phyloP scores from a whole-genome alignment of 1,139 yeast species.

The Sugiyamaella grinbergsii region DNA sequence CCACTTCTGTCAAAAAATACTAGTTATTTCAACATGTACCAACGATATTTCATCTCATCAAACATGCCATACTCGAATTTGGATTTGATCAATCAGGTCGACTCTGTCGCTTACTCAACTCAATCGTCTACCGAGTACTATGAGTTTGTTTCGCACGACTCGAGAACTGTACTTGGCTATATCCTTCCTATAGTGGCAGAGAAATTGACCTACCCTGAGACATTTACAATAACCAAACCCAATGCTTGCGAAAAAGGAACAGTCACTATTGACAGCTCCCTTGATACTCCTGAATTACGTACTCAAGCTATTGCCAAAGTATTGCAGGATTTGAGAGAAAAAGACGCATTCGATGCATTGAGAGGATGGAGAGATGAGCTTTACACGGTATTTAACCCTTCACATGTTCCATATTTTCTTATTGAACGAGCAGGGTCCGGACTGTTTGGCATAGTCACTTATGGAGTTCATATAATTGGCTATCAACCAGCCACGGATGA shows the following conservation, averaged over 20 bases:
- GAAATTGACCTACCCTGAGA: slow-evolving; percentile 42
- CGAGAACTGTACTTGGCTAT: slow-evolving; percentile 54
- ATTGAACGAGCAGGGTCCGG: slow-evolving; percentile 84
- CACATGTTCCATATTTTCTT: slow-evolving; percentile 57
- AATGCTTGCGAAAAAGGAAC: slow-evolving; percentile 37
- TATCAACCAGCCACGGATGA: slow-evolving; percentile 49
- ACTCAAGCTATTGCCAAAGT: slow-evolving; percentile 49
- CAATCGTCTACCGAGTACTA: slow-evolving; percentile 23
- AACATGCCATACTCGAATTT: slow-evolving; percentile 27
- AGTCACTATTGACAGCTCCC: slow-evolving; percentile 45
- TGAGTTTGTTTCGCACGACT: slow-evolving; percentile 54
- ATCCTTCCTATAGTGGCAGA: slow-evolving; percentile 52
- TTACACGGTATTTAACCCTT: slow-evolving; percentile 67
- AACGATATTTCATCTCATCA: neutral
- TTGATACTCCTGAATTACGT: slow-evolving; percentile 53
- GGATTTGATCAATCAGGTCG: slow-evolving; percentile 50
- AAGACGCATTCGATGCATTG: slow-evolving; percentile 47
- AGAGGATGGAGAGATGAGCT: slow-evolving; percentile 89
- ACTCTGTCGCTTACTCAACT: slow-evolving; percentile 50
- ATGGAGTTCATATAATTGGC: slow-evolving; percentile 88
- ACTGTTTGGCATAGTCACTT: slow-evolving; percentile 79
- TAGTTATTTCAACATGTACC: no score
- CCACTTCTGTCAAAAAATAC: neutral
- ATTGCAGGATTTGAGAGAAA: slow-evolving; percentile 49
- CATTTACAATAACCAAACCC: slow-evolving; percentile 41